Evolutionary conservation across 352 stramenopile genomes (phyloP).

Genomic region (Pilasporangium apinafurcum): DNA sequence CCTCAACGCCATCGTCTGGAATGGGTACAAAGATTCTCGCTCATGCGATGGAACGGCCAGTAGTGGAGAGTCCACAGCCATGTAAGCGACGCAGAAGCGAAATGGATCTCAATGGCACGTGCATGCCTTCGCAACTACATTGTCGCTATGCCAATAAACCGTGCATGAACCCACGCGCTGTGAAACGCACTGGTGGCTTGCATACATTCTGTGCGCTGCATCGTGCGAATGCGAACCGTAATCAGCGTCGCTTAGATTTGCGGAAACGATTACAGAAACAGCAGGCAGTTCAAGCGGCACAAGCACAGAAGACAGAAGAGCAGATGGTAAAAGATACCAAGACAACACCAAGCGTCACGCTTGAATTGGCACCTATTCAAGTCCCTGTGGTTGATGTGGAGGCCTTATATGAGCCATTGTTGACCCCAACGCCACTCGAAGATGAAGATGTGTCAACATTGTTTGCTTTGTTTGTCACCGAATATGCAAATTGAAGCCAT

Average conservation of each 20-base stretch:
- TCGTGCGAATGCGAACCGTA: constrained; percentile 20
- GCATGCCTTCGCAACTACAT: constrained; percentile 3
- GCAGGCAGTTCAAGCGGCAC: background rate
- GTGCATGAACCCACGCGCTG: constrained; percentile 23
- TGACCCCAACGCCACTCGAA: constrained; percentile 25
- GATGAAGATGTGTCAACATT: constrained; percentile 38
- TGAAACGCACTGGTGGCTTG: constrained; percentile 39
- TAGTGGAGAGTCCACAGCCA: no score
- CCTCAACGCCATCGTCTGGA: no score
- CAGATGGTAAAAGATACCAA: no score
- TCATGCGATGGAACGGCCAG: no score
- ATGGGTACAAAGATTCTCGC: no score
- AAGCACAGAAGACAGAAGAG: background rate
- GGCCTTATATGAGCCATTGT: constrained; percentile 22
- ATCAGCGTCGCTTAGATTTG: constrained; percentile 16
- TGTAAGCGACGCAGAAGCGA: no score
- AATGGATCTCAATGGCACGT: constrained; percentile 7
- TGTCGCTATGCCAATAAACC: constrained; percentile 42
- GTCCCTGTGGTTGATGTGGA: constrained; percentile 3
- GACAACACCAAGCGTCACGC: background rate
- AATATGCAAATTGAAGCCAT: no score
- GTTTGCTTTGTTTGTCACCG: constrained; percentile 27
- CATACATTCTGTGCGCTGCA: constrained; percentile 44
- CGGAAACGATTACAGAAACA: constrained; percentile 17
- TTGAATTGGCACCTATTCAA: background rate